These are phyloP conservation scores for Fonsecaea pugnacius DNA, from an alignment of 2,329 filamentous ascomycete species.

Conservation along the genomic window DNA sequence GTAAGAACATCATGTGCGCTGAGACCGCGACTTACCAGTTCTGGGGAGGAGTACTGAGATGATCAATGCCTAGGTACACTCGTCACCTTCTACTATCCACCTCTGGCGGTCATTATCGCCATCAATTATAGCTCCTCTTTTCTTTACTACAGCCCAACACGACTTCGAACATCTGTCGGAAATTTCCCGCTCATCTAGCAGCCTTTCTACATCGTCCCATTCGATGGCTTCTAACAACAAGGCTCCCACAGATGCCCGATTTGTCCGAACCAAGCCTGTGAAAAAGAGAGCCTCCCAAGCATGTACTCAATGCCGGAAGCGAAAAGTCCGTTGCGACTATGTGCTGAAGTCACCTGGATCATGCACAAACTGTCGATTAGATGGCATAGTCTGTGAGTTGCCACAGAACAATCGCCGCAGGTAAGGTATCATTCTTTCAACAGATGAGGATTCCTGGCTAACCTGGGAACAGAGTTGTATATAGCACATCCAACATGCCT, in stretches of 20 bases:
- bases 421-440: not conserved
- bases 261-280: constrained; percentile 12
- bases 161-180: not conserved
- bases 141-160: not conserved
- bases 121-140: not conserved
- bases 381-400: constrained; percentile 12
- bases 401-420: constrained; percentile 12
- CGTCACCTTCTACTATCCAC: not conserved
- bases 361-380: constrained; percentile 18
- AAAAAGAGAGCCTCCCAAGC: constrained; percentile 18
- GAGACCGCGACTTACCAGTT: not conserved
- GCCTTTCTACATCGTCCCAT: not conserved
- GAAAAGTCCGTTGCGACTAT: constrained; percentile 18
- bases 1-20: not conserved
- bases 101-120: not conserved
- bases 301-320: constrained; percentile 14
- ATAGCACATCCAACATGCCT: not conserved
- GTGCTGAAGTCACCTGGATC: constrained; percentile 1
- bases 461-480: not conserved
- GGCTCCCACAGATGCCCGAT: constrained; percentile 2
- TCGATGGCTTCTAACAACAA: constrained; percentile 1
- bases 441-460: not conserved
- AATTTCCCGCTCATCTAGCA: not conserved
- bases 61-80: constrained; percentile 1
- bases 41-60: not conserved